Conservation (phyloP, 768 basidiomycete genomes). For the Inosperma sp. region DNA sequence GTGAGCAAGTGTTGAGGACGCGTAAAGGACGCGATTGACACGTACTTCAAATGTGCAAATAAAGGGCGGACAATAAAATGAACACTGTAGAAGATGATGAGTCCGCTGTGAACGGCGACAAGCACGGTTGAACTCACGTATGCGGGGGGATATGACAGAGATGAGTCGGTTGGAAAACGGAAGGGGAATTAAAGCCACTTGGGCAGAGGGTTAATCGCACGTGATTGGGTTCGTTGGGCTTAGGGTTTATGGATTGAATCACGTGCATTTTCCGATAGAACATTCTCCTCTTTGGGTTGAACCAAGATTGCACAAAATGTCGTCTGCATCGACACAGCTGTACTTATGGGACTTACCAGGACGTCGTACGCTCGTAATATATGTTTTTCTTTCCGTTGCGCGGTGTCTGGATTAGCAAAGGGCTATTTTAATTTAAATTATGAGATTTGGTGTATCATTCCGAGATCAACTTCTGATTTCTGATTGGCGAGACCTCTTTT, state of each 20-base stretch:
- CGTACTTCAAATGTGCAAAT: constrained; percentile 41
- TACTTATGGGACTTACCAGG: no score
- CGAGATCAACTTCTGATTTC: no score
- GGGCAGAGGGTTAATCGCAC: constrained; percentile 46
- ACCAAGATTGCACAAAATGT: neutral
- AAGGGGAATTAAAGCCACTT: constrained; percentile 54
- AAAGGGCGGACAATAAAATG: constrained; percentile 11
- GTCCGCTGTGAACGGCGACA: constrained; percentile 32
- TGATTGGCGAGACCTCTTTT: no score
- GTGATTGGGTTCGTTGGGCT: constrained; percentile 17
- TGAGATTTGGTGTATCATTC: no score
- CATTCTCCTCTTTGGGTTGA: constrained; percentile 12
- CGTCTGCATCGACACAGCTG: no score
- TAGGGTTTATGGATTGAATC: constrained; percentile 9
- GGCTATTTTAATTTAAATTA: no score
- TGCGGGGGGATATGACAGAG: constrained; percentile 38
- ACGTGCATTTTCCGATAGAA: constrained; percentile 26
- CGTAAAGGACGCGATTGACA: constrained; percentile 33
- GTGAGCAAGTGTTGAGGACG: constrained; percentile 38
- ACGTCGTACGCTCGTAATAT: no score
- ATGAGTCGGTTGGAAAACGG: constrained; percentile 39
- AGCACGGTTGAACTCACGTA: constrained; percentile 38
- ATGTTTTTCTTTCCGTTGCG: no score
- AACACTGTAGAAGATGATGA: constrained; percentile 24
- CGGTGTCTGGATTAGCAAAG: no score